These are phyloP conservation scores for Polychaeton citri DNA, from an alignment of 2,329 filamentous ascomycete genomes.

Conservation along the genomic window DNA sequence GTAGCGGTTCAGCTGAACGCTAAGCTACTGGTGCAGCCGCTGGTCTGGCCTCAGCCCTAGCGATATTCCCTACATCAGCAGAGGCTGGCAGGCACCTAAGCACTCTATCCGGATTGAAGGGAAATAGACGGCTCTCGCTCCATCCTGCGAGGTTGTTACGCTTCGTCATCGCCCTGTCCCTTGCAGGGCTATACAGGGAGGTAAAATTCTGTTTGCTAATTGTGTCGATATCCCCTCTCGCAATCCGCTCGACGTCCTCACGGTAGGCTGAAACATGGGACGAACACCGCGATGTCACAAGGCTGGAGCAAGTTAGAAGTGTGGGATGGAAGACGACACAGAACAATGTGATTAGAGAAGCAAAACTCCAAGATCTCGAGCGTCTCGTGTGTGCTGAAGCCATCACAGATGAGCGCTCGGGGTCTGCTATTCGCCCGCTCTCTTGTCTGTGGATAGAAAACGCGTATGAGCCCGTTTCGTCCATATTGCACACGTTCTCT, in stretches of 20 bases:
- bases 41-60: too few species aligned
- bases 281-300: slow-evolving; percentile 12
- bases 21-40: too few species aligned
- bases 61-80: too few species aligned
- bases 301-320: slow-evolving; percentile 17
- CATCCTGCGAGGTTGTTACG: slow-evolving; percentile 18
- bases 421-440: slow-evolving; percentile 17
- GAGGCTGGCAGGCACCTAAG: slow-evolving; percentile 14
- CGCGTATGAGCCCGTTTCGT: slow-evolving; percentile 20
- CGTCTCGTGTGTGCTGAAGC: slow-evolving; percentile 24
- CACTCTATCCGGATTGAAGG: slow-evolving; percentile 20
- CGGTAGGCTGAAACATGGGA: slow-evolving; percentile 6
- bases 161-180: slow-evolving; percentile 10
- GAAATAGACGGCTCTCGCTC: slow-evolving; percentile 13
- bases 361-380: slow-evolving; percentile 17
- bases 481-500: too few species aligned
- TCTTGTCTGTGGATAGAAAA: slow-evolving; percentile 24
- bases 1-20: too few species aligned
- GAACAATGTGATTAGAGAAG: slow-evolving; percentile 21
- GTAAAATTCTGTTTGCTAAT: slow-evolving; percentile 7
- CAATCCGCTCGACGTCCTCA: slow-evolving; percentile 5
- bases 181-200: slow-evolving; percentile 11
- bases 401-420: slow-evolving; percentile 22
- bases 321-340: slow-evolving; percentile 20
- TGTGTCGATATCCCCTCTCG: slow-evolving; percentile 4